Conservation (phyloP, 257 asterid genomes). For the Solanum chilense region DNA sequence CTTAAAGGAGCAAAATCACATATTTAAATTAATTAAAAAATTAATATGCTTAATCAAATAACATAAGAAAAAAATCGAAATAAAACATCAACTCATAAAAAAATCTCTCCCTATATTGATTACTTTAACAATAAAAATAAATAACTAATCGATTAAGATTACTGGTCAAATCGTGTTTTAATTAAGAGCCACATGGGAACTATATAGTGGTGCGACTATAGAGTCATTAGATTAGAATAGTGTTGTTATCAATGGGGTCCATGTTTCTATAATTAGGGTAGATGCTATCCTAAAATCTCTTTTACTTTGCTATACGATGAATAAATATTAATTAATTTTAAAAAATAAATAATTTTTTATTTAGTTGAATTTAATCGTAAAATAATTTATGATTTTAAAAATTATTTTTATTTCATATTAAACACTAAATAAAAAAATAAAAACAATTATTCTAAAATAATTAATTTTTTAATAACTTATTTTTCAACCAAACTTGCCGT, state of each 20-base stretch:
- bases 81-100: neutral
- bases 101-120: neutral
- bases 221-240: neutral
- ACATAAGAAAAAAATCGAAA: neutral
- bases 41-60: too few relatives aligned
- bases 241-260: neutral
- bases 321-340: too few relatives aligned
- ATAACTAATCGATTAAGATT: neutral
- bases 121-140: neutral
- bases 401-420: too few relatives aligned
- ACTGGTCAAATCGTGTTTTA: neutral
- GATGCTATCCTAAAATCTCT: neutral
- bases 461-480: neutral
- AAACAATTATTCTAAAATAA: too few relatives aligned
- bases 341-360: too few relatives aligned
- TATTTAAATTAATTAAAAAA: too few relatives aligned
- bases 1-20: neutral
- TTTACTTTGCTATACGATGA: neutral
- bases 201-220: neutral
- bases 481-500: neutral
- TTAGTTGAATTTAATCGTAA: too few relatives aligned
- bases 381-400: too few relatives aligned
- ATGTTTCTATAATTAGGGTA: neutral
- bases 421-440: too few relatives aligned
- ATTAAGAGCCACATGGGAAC: neutral